Base-by-base conservation (phyloP, 371 early-diverging fungal species). In the Apophysomyces variabilis region DNA sequence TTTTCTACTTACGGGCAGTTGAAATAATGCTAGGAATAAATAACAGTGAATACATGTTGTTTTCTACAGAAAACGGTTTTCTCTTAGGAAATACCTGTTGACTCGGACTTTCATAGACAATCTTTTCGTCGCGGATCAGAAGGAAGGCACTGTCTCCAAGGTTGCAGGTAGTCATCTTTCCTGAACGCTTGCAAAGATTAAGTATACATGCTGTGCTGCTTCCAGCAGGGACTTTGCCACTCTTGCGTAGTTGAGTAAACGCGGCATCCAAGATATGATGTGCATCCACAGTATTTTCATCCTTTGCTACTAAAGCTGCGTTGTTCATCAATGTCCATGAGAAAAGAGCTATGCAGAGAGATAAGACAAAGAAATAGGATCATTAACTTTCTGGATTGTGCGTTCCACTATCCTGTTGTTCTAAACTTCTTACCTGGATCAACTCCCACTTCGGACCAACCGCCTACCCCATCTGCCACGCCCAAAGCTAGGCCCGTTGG, bases 381-480 rank as follows among this genome's bases (percentile, higher is more conserved):
- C 38, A 57, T n/a, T 37, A 26, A 62, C n/a, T 37, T 32, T 26
- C 26, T 5, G 36, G 45, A 46, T 47, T 18, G 26, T 38, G 16
- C 1, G 5, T 3, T 21, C 41, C 58, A 26, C 32, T 26, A 26
- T 26, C 32, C 3, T 26, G 32, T 3, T 26, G 32, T 26, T 26
- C 32, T 26, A 26, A 26, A 26, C 3, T 26, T 26, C 38, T 67
- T 67, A 76, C 77, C 77, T 62, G 82, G 82, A 64, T 82, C 79
- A 0, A 82, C 79, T 12, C 82, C 82, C 0, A 80, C 86, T 61
- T 86, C 82, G 59, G 85, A 69, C 90, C 90, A 90, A 18, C 90
- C 89, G n/a, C 90, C 90, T 12, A 90, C 90, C 57, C 90, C 90
- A 66, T 90, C 90, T 0, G 90, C 90, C 7, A 90, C 87, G 62